Base-by-base conservation (phyloP, 768 basidiomycete genomes). In the Naganishia onofrii region DNA sequence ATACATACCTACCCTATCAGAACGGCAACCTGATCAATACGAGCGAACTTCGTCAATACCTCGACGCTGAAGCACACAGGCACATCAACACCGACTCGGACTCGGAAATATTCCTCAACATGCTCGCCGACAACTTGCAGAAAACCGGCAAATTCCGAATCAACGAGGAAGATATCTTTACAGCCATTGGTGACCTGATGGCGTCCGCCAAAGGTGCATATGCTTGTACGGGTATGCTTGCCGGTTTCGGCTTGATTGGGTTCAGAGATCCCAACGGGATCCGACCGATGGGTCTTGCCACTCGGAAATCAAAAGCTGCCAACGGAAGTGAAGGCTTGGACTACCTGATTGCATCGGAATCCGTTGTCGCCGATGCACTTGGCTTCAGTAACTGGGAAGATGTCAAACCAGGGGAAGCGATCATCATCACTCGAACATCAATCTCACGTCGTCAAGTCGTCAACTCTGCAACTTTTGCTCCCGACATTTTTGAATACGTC, bases 71-170 rank as follows among this genome's bases (percentile, higher is more conserved):
- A 31, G 95, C 93, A 13, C 96, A 99, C 82, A 86, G 96, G 51
- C 96, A 99, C 80, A 98, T 97, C 84, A 99, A 99, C 83, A 99
- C 96, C 9, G 91, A 92, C 53, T 96, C 93, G 31, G 96, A 99
- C 83, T 98, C 95, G 4, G 96, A 99, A 82, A 85, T 99, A 15
- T 86, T 99, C 48, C 87, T 99, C 72, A 99, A 99, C 82, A 92
- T 96, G 74, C 92, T 99, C 80, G 96, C 96, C 66, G 88, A 98
- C 84, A 94, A 95, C 76, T 87, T 99, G 21, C 96, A 99, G 77
- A 89, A 97, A 80, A 98, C 95, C 12, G 96, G 95, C 67, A 99
- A 99, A 82, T 94, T 97, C 82, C 66, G 80, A 71, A 99, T 98
- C 84, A 98, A 98, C 78, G 95, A 97, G 78, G 96, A 99, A 75